Evolutionary conservation across 441 rosid genomes (phyloP).

Genomic region (Erodium chrysanthum): DNA sequence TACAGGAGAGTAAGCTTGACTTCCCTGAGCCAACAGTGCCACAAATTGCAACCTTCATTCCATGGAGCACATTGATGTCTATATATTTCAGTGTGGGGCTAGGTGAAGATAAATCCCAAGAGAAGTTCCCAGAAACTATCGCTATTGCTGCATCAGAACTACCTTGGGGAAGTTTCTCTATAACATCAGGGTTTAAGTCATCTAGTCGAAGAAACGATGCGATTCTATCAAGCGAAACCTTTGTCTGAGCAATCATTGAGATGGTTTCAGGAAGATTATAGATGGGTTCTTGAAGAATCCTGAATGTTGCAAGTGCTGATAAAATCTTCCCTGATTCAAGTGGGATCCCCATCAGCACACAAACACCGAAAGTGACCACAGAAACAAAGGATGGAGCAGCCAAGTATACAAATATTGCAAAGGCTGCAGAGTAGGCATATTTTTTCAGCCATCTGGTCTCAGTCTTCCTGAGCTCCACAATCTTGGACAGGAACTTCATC

Average conservation of each 20-base stretch:
- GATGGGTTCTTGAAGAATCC: slow-evolving; percentile 49
- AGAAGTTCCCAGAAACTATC: slow-evolving; percentile 37
- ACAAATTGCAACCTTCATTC: slow-evolving; percentile 56
- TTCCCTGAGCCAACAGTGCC: slow-evolving; percentile 61
- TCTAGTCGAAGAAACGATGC: slow-evolving; percentile 46
- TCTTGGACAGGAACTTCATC: slow-evolving; percentile 50
- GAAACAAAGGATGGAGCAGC: slow-evolving; percentile 47
- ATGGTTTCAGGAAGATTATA: slow-evolving; percentile 42
- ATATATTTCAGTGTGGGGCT: slow-evolving; percentile 38
- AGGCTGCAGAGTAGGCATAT: slow-evolving; percentile 28
- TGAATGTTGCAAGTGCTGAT: slow-evolving; percentile 55
- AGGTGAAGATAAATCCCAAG: slow-evolving; percentile 41
- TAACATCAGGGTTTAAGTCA: slow-evolving; percentile 33
- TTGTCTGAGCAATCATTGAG: slow-evolving; percentile 43
- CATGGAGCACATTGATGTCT: slow-evolving; percentile 31
- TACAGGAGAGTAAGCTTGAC: slow-evolving; percentile 47
- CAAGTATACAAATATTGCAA: slow-evolving; percentile 33
- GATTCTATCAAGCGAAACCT: slow-evolving; percentile 57
- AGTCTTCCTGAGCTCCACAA: slow-evolving; percentile 30
- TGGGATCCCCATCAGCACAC: slow-evolving; percentile 38
- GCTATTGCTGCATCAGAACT: slow-evolving; percentile 36
- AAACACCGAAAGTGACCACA: slow-evolving; percentile 43
- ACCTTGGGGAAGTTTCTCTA: slow-evolving; percentile 33
- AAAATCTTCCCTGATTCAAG: slow-evolving; percentile 56
- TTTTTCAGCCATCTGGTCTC: slow-evolving; percentile 48